Conservation (phyloP, 225 moss, liverwort and hornwort genomes). For the Sphagnum tenellum region DNA sequence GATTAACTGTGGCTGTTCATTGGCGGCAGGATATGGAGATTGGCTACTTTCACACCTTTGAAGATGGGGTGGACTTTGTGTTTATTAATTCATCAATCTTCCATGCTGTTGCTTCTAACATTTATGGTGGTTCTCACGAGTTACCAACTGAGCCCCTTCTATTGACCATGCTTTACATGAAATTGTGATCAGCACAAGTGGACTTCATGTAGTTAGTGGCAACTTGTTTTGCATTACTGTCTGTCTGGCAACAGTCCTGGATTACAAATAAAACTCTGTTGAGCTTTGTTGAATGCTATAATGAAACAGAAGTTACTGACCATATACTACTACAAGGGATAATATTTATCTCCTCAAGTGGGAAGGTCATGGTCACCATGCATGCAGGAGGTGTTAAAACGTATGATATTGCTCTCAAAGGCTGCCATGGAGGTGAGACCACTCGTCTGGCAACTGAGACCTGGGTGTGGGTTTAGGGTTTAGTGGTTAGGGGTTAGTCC, state of each 20-base stretch:
- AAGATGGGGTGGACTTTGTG: conserved; percentile 69
- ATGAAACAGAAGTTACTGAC: no score
- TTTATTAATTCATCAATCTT: conserved; percentile 63
- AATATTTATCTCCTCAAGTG: no score
- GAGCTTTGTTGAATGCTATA: no score
- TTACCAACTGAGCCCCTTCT: conserved; percentile 9
- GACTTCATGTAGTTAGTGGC: no score
- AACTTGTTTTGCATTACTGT: no score
- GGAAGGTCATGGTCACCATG: not conserved
- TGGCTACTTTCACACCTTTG: conserved; percentile 75
- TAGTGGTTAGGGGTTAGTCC: no score
- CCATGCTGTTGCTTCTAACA: conserved; percentile 37
- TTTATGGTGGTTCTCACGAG: conserved; percentile 71
- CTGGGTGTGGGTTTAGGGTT: not conserved
- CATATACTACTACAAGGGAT: no score
- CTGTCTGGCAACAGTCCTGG: no score
- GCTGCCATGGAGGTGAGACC: conserved; percentile 69
- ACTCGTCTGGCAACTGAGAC: no score
- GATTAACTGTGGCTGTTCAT: not conserved
- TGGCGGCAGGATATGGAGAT: conserved; percentile 53
- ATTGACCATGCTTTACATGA: no score
- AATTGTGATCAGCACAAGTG: no score
- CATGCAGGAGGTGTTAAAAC: conserved; percentile 59
- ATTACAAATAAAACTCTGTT: no score
- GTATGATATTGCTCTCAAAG: conserved; percentile 75